These are phyloP conservation scores for Penicillium chermesinum DNA, from an alignment of 495 filamentous ascomycete genomes.

Conservation along the genomic window DNA sequence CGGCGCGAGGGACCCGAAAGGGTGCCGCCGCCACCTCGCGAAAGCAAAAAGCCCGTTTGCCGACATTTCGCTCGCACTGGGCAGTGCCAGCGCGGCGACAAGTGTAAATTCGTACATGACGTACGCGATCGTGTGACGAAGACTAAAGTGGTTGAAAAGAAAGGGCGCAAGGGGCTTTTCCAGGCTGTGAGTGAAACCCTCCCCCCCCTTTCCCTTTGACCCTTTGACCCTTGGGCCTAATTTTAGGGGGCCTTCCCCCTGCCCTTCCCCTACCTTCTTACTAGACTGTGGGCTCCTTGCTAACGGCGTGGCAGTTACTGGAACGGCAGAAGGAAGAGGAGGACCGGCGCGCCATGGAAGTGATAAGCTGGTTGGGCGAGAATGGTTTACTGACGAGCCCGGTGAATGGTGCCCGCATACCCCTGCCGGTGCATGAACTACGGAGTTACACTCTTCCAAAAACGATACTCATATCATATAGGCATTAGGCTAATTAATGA, in stretches of 20 bases:
- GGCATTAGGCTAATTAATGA: neutral
- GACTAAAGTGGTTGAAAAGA: conserved; percentile 27
- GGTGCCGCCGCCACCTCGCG: conserved; percentile 39
- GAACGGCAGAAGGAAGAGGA: conserved; percentile 44
- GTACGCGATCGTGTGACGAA: conserved; percentile 28
- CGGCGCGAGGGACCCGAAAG: conserved; percentile 38
- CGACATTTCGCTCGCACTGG: conserved; percentile 44
- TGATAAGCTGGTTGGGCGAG: conserved; percentile 41
- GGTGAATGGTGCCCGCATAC: neutral
- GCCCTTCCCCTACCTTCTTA: too few relatives aligned
- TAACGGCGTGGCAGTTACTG: conserved; percentile 33
- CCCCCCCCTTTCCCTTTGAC: neutral
- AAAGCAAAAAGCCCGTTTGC: conserved; percentile 35
- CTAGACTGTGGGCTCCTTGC: too few relatives aligned
- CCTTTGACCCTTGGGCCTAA: too few relatives aligned
- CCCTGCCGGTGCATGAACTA: neutral
- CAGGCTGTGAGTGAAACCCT: conserved; percentile 38
- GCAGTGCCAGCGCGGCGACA: conserved; percentile 39
- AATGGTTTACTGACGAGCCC: conserved; percentile 28
- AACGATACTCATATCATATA: too few relatives aligned
- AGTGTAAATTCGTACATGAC: conserved; percentile 46
- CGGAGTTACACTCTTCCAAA: neutral
- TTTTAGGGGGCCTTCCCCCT: too few relatives aligned
- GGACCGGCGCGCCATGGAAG: conserved; percentile 39
- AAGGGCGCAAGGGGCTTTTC: conserved; percentile 43